phyloP scores from a whole-genome alignment of 495 filamentous ascomycete genomes.

The Daldinia bambusicola region DNA sequence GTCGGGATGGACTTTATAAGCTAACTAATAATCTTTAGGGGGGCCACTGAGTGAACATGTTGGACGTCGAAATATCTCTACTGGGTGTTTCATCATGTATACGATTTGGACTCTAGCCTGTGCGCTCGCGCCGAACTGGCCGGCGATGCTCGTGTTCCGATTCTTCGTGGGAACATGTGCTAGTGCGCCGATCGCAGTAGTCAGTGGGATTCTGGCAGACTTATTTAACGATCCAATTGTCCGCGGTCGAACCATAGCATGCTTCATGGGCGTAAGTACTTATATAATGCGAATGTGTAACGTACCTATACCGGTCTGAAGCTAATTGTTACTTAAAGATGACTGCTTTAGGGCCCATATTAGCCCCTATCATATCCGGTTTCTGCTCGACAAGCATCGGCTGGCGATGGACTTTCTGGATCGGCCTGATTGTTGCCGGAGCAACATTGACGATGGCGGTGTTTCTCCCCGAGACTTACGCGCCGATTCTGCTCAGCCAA shows the following conservation, averaged over 20 bases:
- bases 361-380: conserved; percentile 75
- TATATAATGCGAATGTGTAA: not conserved
- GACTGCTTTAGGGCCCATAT: conserved; percentile 71
- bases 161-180: conserved; percentile 72
- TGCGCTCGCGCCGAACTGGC: conserved; percentile 75
- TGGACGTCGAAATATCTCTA: conserved; percentile 71
- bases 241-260: conserved; percentile 75
- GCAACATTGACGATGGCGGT: conserved; percentile 57
- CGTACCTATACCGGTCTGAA: not conserved
- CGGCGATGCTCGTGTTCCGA: conserved; percentile 73
- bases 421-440: conserved; percentile 68
- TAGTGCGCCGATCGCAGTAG: conserved; percentile 73
- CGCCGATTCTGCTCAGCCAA: conserved; percentile 65
- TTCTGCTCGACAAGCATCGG: conserved; percentile 65
- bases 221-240: conserved; percentile 64
- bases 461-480: conserved; percentile 72
- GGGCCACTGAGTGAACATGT: conserved; percentile 77
- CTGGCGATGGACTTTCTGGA: conserved; percentile 75
- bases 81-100: conserved; percentile 69
- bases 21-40: conserved; percentile 46
- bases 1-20: conserved; percentile 3
- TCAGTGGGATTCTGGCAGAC: conserved; percentile 80
- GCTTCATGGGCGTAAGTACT: conserved; percentile 71
- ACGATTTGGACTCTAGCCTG: conserved; percentile 74
- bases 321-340: conserved; percentile 54